Base-by-base conservation (phyloP, 2,329 filamentous ascomycete genomes). In the Malbranchea cinnamomea region DNA sequence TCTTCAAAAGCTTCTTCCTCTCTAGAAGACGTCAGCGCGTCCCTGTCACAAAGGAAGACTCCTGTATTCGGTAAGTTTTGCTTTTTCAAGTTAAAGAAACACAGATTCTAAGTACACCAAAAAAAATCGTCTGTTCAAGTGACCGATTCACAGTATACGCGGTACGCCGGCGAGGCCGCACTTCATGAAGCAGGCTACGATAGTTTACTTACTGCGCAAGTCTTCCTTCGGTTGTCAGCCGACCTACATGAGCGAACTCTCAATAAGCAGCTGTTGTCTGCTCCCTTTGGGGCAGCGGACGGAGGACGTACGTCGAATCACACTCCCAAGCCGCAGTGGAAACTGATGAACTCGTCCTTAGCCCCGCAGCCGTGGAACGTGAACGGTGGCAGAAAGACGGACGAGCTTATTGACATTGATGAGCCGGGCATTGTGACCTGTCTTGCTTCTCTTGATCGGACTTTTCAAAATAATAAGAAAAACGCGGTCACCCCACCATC, bases 111-210 rank as follows among this genome's bases (percentile, higher is more conserved):
- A 21, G 23, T 24, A 31, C n/a, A 11, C 12, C 10, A 3, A n/a
- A 20, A 26, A 7, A 6, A 13, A 7, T 26, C 6, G 6, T 12
- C 14, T 13, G 6, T 26, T 13, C 6, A 27, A 55, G 54, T 30
- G 4, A 37, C 56, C 28, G 46, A 57, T 20, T 24, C 41, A 2
- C 30, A 42, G 7, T 44, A 54, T 35, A 34, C 32, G 1, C 54
- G 52, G 33, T 58, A 58, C 25, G 22, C 37, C 6, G 33, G 23
- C 12, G 30, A 35, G 6, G 41, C 41, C 4, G 37, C 40, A 13
- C 34, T 38, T 8, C 71, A 76, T 34, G 71, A 76, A 50, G 71
- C 71, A 10, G 71, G 71, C 5, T 76, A 68, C 38, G 71, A 76
- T 45, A 73, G 68, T 46, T 60, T 68, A 36, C 53, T 74, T 13